Base-by-base conservation (phyloP, 129 eudicot species). In the Kitagawia praeruptora region DNA sequence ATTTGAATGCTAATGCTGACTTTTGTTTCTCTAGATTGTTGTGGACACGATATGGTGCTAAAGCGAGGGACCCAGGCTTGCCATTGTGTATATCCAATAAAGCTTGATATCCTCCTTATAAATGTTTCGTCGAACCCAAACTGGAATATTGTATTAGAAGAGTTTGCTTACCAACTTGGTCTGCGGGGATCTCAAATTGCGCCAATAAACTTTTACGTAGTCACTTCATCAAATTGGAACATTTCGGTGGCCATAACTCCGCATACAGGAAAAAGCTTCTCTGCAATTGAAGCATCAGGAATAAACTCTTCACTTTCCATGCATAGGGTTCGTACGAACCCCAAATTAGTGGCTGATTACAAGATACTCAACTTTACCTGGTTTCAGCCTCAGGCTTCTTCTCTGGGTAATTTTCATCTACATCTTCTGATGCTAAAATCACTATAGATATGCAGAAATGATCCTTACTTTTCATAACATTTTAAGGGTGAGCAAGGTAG, bases 201-300 rank as follows among this genome's bases (percentile, higher is more conserved):
- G 84, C 89, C 91, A 76, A 89, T 92, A 79, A 89, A 95, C 86
- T 95, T 95, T 76, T 92, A 95, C 79, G 76, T 89, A 71, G 88
- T 92, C 47, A 78, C 88, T 51, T 83, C 87, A 74, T 87, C 92
- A n/a, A 90, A 92, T 70, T 96, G 92, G 79, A 95, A 95, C 82
- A 95, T 95, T 61, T 95, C 98, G 58, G 87, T 95, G 93, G 97
- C 92, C 63, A 82, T 95, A 77, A 89, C 94, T 80, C 98, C 98
- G 61, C 88, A 85, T 74, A 86, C 83, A 14, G 97, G 96, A 75
- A 81, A 85, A 78, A 85, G 96, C 84, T 95, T 95, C 85, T 84
- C 90, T 63, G 84, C 90, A 72, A 80, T 70, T 70, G 94, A 89
- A 82, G 94, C 87, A 80, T 88, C 93, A 76, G 82, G 54, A 74